Base-by-base conservation (phyloP, 2,329 filamentous ascomycete genomes). In the Herpotrichia juniperi region DNA sequence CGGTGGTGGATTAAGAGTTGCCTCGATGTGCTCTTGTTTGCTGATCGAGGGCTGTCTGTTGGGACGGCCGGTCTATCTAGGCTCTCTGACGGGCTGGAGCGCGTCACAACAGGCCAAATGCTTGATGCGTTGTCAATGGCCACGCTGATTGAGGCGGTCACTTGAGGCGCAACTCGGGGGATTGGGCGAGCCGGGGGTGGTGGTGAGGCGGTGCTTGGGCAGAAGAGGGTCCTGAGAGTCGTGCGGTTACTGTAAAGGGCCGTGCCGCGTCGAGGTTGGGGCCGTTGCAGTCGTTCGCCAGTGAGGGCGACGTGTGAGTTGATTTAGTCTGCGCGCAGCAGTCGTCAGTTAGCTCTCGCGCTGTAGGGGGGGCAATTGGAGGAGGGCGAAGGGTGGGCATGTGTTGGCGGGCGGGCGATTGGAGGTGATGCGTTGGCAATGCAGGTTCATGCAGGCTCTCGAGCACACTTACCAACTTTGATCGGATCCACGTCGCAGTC, bases 61-160 rank as follows among this genome's bases (percentile, higher is more conserved):
- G 61, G 60, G 58, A 59, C 32, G 54, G 59, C 58, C 53, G 60
- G 59, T 61, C 62, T 67, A 54, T 61, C 66, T 67, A 63, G 64
- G 59, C 64, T 61, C 55, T 58, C 56, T 60, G 57, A 60, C 53
- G 60, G 57, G 62, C 54, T 66, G 40, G 56, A 65, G 55, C 39
- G 43, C 19, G 64, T 73, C 70, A 73, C 68, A 69, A 57, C 61
- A 68, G 61, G 62, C 56, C 61, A 59, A 68, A 69, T 70, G 71
- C 61, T 72, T 68, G 71, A 75, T 75, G 72, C 66, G 72, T 69
- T 75, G 72, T 74, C 72, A 75, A 74, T 75, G 71, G 71, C 70
- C 68, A 71, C 66, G 67, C 69, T 71, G 71, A n/a, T 65, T 67
- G 68, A 71, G 69, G 68, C 64, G 69, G 63, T 55, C 57, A 51